These are phyloP conservation scores for Sideroxylon spinosum DNA, from an alignment of 179 eudicot genomes.

Conservation along the genomic window DNA sequence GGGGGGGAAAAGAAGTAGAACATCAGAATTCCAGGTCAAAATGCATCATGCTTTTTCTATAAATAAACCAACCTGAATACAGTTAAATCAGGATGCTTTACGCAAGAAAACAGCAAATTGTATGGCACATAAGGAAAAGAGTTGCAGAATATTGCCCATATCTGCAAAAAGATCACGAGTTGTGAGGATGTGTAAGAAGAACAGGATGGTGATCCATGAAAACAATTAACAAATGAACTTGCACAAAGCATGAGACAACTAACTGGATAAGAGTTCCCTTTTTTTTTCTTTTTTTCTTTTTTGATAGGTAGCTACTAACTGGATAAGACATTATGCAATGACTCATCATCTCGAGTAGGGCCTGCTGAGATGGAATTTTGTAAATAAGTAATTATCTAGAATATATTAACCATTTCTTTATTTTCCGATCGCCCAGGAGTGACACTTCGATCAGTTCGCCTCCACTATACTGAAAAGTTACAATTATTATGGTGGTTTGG, in stretches of 20 bases:
- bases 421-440: no score
- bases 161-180: slow-evolving; percentile 38
- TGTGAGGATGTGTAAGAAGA: slow-evolving; percentile 1
- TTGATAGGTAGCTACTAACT: no score
- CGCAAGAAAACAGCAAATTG: slow-evolving; percentile 44
- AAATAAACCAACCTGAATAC: slow-evolving; percentile 54
- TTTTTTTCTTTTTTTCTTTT: no score
- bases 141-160: slow-evolving; percentile 55
- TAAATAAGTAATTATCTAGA: no score
- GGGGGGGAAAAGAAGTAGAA: slow-evolving; percentile 12
- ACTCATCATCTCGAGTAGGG: not conserved
- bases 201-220: not conserved
- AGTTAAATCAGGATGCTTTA: slow-evolving; percentile 66
- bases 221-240: slow-evolving; percentile 15
- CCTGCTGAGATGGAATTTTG: no score
- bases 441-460: no score
- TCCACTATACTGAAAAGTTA: no score
- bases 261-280: not conserved
- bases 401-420: no score
- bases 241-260: not conserved
- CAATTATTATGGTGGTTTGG: no score
- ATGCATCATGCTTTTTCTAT: not conserved
- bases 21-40: slow-evolving; percentile 9
- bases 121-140: slow-evolving; percentile 50
- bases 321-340: slow-evolving; percentile 1